Base-by-base conservation (phyloP, 2,329 filamentous ascomycete species). In the Cadophora malorum region DNA sequence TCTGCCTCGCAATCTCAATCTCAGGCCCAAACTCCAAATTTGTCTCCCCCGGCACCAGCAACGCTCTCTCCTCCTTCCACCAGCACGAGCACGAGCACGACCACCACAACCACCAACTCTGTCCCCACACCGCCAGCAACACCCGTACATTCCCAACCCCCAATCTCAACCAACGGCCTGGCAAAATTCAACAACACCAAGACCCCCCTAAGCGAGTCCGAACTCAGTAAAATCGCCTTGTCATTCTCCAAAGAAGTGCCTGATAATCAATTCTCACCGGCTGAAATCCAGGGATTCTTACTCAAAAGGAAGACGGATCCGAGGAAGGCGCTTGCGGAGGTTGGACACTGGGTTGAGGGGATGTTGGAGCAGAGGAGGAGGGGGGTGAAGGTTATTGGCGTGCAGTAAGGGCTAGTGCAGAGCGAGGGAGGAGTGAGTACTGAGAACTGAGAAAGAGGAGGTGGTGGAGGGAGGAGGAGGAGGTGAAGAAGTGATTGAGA, bases 221-320 rank as follows among this genome's bases (percentile, higher is more conserved):
- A 83, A 69, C 77, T 89, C 23, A 59, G 52, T 1, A 53, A 33
- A 2, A 66, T 73, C 0, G 74, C 75, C 4, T 21, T 71, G 5
- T 73, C 80, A 35, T 91, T 91, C 72, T 82, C 84, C 0, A 71
- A 78, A 1, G 79, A 81, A 64, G 83, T 91, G n/a, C 85, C 86
- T 0, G 78, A 82, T n/a, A 79, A 78, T 1, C 77, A 79, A 52
- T 84, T 89, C 69, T 85, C 82, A 28, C 87, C 88, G 0, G 89
- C 89, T 0, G 85, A 90, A 76, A 85, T 91, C 52, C 88, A 90
- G 76, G 88, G 88, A 0, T 91, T 89, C 76, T 74, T 91, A 67
- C 79, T 90, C 56, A 88, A 87, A 78, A 79, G 86, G 53, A 90
- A 90, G 79, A 86, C 85, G 79, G 81, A 83, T 45, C 88, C 88